Evolutionary conservation across 2,329 filamentous ascomycete genomes (phyloP).

Genomic region (Monosporascus ibericus): DNA sequence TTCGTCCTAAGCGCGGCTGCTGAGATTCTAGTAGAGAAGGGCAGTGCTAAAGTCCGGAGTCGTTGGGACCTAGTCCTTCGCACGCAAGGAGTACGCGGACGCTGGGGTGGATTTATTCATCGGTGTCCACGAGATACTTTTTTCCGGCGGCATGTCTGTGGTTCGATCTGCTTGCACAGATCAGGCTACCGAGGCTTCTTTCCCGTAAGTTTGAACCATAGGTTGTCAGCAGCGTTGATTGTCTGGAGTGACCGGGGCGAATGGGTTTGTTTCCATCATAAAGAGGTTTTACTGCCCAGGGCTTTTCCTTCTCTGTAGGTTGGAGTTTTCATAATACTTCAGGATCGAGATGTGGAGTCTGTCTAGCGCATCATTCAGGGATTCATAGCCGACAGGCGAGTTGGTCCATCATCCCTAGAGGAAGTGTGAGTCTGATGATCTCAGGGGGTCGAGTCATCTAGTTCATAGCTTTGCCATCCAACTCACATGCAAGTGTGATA

Average conservation of each 20-base stretch:
- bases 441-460: neutral
- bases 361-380: slow-evolving; percentile 24
- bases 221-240: slow-evolving; percentile 32
- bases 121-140: slow-evolving; percentile 43
- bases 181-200: slow-evolving; percentile 40
- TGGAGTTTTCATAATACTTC: slow-evolving; percentile 32
- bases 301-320: slow-evolving; percentile 5
- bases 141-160: slow-evolving; percentile 29
- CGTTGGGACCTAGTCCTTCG: slow-evolving; percentile 43
- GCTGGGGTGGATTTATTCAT: slow-evolving; percentile 49
- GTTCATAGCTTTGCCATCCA: neutral
- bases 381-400: slow-evolving; percentile 44
- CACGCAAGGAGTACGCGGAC: slow-evolving; percentile 48
- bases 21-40: slow-evolving; percentile 37
- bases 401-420: slow-evolving; percentile 51
- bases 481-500: slow-evolving; percentile 30
- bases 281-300: slow-evolving; percentile 43
- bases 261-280: slow-evolving; percentile 40
- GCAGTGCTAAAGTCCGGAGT: slow-evolving; percentile 40
- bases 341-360: slow-evolving; percentile 29
- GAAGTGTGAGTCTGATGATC: neutral
- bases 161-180: slow-evolving; percentile 39
- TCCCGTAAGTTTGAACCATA: slow-evolving; percentile 39
- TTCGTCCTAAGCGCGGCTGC: slow-evolving; percentile 32
- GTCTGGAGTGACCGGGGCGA: slow-evolving; percentile 40